phyloP scores from a whole-genome alignment of 2,329 filamentous ascomycete species.

The Didymella pinodella region DNA sequence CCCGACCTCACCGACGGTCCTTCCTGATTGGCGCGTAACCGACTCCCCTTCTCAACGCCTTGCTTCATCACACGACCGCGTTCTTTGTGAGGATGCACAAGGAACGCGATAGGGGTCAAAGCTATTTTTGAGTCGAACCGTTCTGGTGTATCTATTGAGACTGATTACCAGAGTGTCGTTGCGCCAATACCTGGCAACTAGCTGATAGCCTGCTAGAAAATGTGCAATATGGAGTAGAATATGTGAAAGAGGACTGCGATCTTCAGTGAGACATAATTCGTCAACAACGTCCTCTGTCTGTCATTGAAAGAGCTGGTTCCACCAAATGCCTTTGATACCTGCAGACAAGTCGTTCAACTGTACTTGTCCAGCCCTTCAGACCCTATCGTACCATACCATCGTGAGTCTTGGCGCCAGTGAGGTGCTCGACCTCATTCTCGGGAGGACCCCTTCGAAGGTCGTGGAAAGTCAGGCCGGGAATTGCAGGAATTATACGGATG shows the following conservation, averaged over 20 bases:
- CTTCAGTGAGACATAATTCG: neutral
- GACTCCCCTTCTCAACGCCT: slow-evolving; percentile 14
- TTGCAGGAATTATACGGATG: slow-evolving; percentile 25
- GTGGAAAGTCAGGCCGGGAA: slow-evolving; percentile 23
- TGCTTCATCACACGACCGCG: slow-evolving; percentile 9
- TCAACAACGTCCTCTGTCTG: neutral
- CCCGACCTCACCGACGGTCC: neutral
- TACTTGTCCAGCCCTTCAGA: neutral
- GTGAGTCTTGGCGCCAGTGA: slow-evolving; percentile 32
- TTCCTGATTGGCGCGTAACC: slow-evolving; percentile 23
- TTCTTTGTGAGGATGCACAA: neutral
- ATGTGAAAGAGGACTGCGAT: neutral
- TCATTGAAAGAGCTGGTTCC: neutral
- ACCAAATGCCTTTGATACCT: no score
- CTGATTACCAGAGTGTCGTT: neutral
- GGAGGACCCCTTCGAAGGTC: neutral
- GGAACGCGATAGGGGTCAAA: neutral
- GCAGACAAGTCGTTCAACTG: neutral
- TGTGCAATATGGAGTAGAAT: neutral
- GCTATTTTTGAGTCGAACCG: neutral
- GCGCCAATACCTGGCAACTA: no score
- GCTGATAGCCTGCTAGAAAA: neutral
- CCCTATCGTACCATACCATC: slow-evolving; percentile 10
- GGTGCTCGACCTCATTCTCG: neutral
- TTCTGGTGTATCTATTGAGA: neutral